Evolutionary conservation across 495 filamentous ascomycete species (phyloP).

Genomic region (Xylaria intraflava): DNA sequence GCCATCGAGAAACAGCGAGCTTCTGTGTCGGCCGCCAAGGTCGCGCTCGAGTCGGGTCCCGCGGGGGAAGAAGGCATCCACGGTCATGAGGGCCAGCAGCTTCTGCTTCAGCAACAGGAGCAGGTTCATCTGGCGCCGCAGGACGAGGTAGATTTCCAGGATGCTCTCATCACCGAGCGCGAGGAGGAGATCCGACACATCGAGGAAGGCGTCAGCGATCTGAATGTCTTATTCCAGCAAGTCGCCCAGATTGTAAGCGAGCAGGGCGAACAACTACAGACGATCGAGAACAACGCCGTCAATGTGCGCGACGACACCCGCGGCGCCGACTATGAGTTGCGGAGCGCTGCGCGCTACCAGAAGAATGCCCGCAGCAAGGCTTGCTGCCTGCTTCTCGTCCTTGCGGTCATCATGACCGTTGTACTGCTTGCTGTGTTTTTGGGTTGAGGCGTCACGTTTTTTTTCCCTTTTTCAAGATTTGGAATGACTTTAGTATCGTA

Average conservation of each 20-base stretch:
- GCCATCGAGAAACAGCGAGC: slow-evolving; percentile 90
- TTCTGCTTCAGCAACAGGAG: slow-evolving; percentile 67
- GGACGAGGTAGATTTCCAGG: slow-evolving; percentile 96
- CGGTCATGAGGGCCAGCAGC: slow-evolving; percentile 38
- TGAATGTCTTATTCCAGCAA: slow-evolving; percentile 95
- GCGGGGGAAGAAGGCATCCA: slow-evolving; percentile 24
- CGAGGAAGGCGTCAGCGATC: slow-evolving; percentile 87
- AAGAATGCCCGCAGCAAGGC: slow-evolving; percentile 87
- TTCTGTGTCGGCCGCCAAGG: slow-evolving; percentile 69
- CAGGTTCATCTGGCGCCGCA: slow-evolving; percentile 79
- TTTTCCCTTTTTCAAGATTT: background rate
- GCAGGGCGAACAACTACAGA: slow-evolving; percentile 84
- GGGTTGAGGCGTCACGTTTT: slow-evolving; percentile 39
- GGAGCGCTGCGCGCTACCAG: slow-evolving; percentile 80
- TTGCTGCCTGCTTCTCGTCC: slow-evolving; percentile 85
- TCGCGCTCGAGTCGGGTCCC: slow-evolving; percentile 57
- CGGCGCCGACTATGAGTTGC: slow-evolving; percentile 78
- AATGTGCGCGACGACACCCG: slow-evolving; percentile 69
- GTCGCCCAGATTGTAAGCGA: slow-evolving; percentile 93
- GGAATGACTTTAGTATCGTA: no score
- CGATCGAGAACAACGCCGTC: slow-evolving; percentile 81
- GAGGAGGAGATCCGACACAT: slow-evolving; percentile 96
- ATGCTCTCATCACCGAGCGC: slow-evolving; percentile 87
- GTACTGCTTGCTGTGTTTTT: slow-evolving; percentile 78
- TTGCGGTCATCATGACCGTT: slow-evolving; percentile 81